Conservation (phyloP, 768 basidiomycete genomes). For the Pleurotus tuoliensis region DNA sequence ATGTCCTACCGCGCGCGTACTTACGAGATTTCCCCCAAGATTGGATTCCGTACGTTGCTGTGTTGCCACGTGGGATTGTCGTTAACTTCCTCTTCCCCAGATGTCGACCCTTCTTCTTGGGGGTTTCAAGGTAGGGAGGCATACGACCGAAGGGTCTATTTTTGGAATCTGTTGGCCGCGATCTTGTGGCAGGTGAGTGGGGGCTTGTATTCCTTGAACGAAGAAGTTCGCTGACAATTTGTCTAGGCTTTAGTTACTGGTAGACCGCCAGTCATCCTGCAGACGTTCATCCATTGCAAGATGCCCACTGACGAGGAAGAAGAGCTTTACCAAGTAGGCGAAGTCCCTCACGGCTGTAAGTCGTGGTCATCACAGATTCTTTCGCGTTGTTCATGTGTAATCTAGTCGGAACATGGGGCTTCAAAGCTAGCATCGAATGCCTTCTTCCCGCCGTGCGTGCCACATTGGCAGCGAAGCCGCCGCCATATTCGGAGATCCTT, state of each 20-base stretch:
- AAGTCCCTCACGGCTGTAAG: constrained; percentile 43
- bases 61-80: neutral
- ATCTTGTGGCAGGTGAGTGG: constrained; percentile 47
- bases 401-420: constrained; percentile 48
- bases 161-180: constrained; percentile 48
- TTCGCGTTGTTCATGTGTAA: neutral
- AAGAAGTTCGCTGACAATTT: neutral
- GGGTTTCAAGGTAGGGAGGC: constrained; percentile 44
- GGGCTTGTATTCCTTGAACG: neutral
- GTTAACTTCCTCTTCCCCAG: constrained; percentile 19
- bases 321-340: constrained; percentile 34
- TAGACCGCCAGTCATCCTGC: constrained; percentile 41
- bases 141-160: constrained; percentile 50
- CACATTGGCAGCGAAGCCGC: constrained; percentile 37
- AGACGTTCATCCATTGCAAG: constrained; percentile 40
- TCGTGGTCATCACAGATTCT: constrained; percentile 7
- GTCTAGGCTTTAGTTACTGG: constrained; percentile 43
- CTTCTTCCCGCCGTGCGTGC: constrained; percentile 37
- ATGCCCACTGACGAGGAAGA: constrained; percentile 46
- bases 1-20: neutral
- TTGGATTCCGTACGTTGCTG: constrained; percentile 37
- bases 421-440: constrained; percentile 35
- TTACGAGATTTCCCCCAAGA: constrained; percentile 19
- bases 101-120: constrained; percentile 51
- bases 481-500: constrained; percentile 42